These are phyloP conservation scores for Cymbidium sinense DNA, from an alignment of 106 monocot species.

Conservation along the genomic window DNA sequence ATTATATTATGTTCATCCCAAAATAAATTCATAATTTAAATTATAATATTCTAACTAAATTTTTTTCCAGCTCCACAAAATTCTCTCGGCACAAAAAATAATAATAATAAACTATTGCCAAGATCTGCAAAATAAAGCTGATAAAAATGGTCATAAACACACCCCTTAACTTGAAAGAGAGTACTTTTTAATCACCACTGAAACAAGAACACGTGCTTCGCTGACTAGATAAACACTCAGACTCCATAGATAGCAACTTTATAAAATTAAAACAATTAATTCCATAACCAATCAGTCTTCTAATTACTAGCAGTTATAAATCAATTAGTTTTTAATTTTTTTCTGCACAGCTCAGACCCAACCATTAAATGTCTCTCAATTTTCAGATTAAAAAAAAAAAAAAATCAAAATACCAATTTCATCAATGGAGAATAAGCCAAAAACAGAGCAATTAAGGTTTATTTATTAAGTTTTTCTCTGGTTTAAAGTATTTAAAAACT, in stretches of 20 bases:
- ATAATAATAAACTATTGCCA: no score
- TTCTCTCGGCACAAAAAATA: no score
- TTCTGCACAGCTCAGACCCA: background rate
- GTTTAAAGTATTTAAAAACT: no score
- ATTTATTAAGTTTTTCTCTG: no score
- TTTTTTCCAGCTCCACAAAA: no score
- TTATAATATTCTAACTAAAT: no score
- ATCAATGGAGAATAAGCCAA: no score
- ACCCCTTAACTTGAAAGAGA: background rate
- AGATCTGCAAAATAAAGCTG: no score
- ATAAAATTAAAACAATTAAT: background rate
- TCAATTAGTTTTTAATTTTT: background rate
- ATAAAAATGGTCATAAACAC: no score
- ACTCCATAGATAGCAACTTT: background rate
- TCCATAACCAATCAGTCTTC: background rate
- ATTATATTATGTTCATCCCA: no score
- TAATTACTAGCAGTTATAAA: background rate
- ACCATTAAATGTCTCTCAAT: background rate
- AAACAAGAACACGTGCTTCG: background rate
- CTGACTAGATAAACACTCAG: slow-evolving; percentile 1
- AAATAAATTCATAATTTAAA: no score
- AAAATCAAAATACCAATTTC: background rate
- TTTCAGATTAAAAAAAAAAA: background rate
- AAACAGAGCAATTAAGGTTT: no score
- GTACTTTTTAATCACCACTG: background rate